phyloP scores from a whole-genome alignment of 768 basidiomycete genomes.

The Tephrocybe sp. region DNA sequence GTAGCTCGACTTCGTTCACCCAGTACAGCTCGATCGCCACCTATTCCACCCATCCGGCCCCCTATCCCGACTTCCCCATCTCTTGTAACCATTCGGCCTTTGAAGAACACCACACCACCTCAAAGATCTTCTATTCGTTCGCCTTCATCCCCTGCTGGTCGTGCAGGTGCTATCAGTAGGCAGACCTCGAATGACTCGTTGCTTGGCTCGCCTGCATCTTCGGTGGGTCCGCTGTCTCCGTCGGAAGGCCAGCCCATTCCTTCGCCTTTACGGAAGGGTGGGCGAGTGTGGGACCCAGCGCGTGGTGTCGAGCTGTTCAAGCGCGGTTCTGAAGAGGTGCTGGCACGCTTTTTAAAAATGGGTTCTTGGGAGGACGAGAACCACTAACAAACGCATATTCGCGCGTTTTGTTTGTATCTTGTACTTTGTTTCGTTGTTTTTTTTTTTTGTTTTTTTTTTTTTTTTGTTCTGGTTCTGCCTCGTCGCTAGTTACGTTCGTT shows the following conservation, averaged over 20 bases:
- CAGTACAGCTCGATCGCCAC: slow-evolving; percentile 10
- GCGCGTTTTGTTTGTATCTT: background rate
- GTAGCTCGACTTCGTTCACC: slow-evolving; percentile 5
- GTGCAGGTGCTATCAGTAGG: slow-evolving; percentile 25
- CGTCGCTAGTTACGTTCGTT: background rate
- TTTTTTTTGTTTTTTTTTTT: background rate
- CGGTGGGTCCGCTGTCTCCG: slow-evolving; percentile 50
- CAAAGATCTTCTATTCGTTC: slow-evolving; percentile 14
- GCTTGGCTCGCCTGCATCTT: slow-evolving; percentile 51
- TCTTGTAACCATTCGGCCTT: slow-evolving; percentile 21
- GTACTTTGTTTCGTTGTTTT: background rate
- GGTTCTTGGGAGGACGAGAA: slow-evolving; percentile 65
- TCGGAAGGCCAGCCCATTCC: slow-evolving; percentile 34
- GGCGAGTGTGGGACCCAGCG: slow-evolving; percentile 82
- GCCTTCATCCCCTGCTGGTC: slow-evolving; percentile 6
- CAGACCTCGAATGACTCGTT: slow-evolving; percentile 50
- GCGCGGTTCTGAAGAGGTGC: slow-evolving; percentile 82
- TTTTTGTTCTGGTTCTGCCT: background rate
- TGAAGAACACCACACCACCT: slow-evolving; percentile 17
- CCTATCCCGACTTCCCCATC: slow-evolving; percentile 5
- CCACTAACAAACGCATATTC: slow-evolving; percentile 1
- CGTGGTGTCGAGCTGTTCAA: slow-evolving; percentile 86
- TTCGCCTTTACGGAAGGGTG: slow-evolving; percentile 40
- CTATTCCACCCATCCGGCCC: slow-evolving; percentile 14
- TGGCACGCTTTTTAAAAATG: slow-evolving; percentile 80